phyloP scores from a whole-genome alignment of 2,329 filamentous ascomycete genomes.

The Curvularia spicifera region DNA sequence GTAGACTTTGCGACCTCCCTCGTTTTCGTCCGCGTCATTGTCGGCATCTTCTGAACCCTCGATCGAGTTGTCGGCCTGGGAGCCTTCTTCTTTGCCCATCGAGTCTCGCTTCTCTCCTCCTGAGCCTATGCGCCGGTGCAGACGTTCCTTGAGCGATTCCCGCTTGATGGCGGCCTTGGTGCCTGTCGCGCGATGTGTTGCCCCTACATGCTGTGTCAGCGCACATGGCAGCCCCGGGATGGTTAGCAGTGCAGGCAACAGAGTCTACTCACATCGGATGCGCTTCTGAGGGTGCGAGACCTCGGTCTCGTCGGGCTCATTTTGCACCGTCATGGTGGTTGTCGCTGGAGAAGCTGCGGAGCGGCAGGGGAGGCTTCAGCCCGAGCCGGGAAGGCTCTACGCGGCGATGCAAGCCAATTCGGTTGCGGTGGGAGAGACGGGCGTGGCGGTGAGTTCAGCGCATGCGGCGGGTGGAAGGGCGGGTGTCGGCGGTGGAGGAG shows the following conservation, averaged over 20 bases:
- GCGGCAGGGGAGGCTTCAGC: constrained; percentile 39
- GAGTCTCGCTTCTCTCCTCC: constrained; percentile 68
- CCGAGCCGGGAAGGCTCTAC: constrained; percentile 49
- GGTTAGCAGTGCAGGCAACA: neutral
- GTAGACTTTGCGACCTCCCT: constrained; percentile 67
- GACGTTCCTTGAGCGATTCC: constrained; percentile 78
- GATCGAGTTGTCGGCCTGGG: constrained; percentile 52
- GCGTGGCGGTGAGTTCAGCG: constrained; percentile 12
- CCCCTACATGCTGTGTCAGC: constrained; percentile 59
- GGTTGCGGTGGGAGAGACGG: constrained; percentile 14
- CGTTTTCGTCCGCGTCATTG: constrained; percentile 50
- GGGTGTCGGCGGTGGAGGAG: constrained; percentile 23
- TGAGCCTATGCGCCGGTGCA: constrained; percentile 66
- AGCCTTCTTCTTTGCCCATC: constrained; percentile 46
- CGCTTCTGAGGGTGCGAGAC: constrained; percentile 72
- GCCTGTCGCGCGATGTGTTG: constrained; percentile 84
- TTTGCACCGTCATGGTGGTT: constrained; percentile 25
- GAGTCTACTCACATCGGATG: constrained; percentile 66
- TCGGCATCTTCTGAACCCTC: constrained; percentile 50
- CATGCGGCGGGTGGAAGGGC: constrained; percentile 10
- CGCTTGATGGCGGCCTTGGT: constrained; percentile 80
- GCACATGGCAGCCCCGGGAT: neutral
- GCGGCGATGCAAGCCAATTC: constrained; percentile 41
- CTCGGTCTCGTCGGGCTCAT: constrained; percentile 54
- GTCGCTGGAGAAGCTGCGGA: constrained; percentile 34